Conservation (phyloP, 495 filamentous ascomycete genomes). For the Pyrenopolyporus hunteri region DNA sequence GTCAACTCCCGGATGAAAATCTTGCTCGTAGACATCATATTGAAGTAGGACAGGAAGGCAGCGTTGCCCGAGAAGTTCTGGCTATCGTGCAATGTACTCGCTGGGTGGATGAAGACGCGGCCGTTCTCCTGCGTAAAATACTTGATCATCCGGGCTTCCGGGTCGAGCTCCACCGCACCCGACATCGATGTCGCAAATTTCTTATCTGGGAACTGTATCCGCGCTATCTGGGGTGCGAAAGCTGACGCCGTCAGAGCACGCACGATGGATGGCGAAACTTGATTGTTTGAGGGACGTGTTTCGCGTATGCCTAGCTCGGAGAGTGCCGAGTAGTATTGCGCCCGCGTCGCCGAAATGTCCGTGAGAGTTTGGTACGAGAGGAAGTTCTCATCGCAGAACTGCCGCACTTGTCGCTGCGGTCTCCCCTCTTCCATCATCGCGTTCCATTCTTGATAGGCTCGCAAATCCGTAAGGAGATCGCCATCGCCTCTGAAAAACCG, state of each 20-base stretch:
- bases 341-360: conserved; percentile 84
- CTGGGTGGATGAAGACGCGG: conserved; percentile 90
- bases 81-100: conserved; percentile 81
- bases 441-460: conserved; percentile 83
- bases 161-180: conserved; percentile 89
- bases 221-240: conserved; percentile 88
- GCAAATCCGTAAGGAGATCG: conserved; percentile 84
- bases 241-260: conserved; percentile 88
- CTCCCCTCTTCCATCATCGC: conserved; percentile 59
- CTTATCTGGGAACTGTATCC: conserved; percentile 92
- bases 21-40: conserved; percentile 88
- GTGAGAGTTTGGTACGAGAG: conserved; percentile 81
- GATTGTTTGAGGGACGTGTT: conserved; percentile 50
- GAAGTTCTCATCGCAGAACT: conserved; percentile 88
- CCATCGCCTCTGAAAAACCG: conserved; percentile 78
- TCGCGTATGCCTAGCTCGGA: conserved; percentile 84
- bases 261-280: conserved; percentile 65
- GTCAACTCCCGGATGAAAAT: conserved; percentile 87
- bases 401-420: conserved; percentile 66
- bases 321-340: conserved; percentile 84
- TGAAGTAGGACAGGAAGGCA: conserved; percentile 82
- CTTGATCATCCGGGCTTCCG: conserved; percentile 87
- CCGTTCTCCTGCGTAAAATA: conserved; percentile 88
- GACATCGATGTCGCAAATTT: conserved; percentile 85
- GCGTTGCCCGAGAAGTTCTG: conserved; percentile 73